phyloP scores from a whole-genome alignment of 1,284 basidiomycete genomes.

The Rhodotorula sp. region DNA sequence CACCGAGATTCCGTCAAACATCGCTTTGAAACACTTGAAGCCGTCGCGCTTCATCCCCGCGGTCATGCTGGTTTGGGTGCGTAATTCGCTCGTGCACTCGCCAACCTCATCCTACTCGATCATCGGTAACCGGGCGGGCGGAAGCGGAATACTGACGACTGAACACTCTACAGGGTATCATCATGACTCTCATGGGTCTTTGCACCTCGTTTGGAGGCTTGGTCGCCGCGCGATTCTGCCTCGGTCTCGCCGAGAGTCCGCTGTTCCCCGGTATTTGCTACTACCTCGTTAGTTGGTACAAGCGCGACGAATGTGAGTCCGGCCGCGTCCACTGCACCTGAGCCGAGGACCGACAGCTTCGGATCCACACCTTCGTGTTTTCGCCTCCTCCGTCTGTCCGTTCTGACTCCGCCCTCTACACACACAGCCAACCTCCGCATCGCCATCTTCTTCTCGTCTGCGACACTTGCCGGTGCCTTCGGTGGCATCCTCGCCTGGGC shows the following conservation, averaged over 20 bases:
- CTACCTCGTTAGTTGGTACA: constrained; percentile 44
- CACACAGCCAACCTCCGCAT: constrained; percentile 46
- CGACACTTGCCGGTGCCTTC: constrained; percentile 53
- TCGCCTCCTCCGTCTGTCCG: background rate
- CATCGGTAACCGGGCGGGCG: too few species aligned
- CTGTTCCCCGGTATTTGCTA: constrained; percentile 44
- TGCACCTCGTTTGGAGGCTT: constrained; percentile 48
- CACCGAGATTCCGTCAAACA: constrained; percentile 44
- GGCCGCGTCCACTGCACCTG: background rate
- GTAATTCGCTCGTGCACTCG: too few species aligned
- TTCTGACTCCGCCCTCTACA: background rate
- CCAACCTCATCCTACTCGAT: too few species aligned
- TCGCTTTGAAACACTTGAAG: constrained; percentile 50
- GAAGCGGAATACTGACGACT: too few species aligned
- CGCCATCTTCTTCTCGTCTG: constrained; percentile 53
- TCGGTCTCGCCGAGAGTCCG: constrained; percentile 51
- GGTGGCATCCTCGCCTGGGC: constrained; percentile 34
- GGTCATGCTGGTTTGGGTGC: background rate
- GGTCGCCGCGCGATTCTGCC: constrained; percentile 50
- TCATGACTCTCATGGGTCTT: constrained; percentile 50
- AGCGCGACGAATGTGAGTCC: constrained; percentile 10
- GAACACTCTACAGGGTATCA: constrained; percentile 19
- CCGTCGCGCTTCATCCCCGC: constrained; percentile 32
- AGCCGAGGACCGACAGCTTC: too few species aligned
- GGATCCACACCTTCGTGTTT: background rate